Evolutionary conservation across 2,329 filamentous ascomycete species (phyloP), one percentile per base, ranked within the genome.

Genomic region (Colletotrichum brevisporum): DNA sequence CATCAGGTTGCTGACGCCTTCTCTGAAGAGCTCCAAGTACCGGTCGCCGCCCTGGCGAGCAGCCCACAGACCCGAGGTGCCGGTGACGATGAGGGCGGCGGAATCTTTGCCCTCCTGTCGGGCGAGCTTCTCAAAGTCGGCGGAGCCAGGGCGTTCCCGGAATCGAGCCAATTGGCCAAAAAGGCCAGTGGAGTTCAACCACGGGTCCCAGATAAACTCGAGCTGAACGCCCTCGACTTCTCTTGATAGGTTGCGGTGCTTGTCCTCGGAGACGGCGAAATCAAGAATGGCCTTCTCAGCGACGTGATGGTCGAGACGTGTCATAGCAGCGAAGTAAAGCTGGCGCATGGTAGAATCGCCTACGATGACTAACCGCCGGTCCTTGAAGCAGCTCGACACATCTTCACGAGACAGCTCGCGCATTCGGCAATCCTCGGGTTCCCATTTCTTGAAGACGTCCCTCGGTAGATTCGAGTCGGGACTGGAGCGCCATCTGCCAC

Each of bases 271-370:
- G n/a, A 64, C 53, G 18, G 63, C 70, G 26, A 71, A 72, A 43
- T 71, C 69, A 15, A 70, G 60, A 8, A 68, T 63, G 18, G 68
- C 59, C 27, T 54, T 60, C 27, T 65, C 68, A 39, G 63, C 69
- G 5, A 55, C 65, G 8, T 52, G 48, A 18, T 51, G 56, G 16
- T 72, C 63, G n/a, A 72, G 60, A 6, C 70, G 59, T 16, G 67
- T 65, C 39, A 72, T 63, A 39, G 70, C 73, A 6, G 87, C 86
- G 84, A 88, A 90, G 75, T 88, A 92, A 6, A 91, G 77, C 72
- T 90, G 86, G 13, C 89, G 84, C 8, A 86, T 84, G 1, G 85
- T 87, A 2, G 87, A 87, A 75, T 92, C 90, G 45, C 90, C 90
- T 27, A 86, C 82, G 71, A 92, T 89, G 16, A 90, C 81, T n/a